Percentiles rank a stretch among this genome's conserved stretches.
Evolutionary conservation across 805 yeast species (phyloP).

Genomic region (Candida dajiaensis): DNA sequence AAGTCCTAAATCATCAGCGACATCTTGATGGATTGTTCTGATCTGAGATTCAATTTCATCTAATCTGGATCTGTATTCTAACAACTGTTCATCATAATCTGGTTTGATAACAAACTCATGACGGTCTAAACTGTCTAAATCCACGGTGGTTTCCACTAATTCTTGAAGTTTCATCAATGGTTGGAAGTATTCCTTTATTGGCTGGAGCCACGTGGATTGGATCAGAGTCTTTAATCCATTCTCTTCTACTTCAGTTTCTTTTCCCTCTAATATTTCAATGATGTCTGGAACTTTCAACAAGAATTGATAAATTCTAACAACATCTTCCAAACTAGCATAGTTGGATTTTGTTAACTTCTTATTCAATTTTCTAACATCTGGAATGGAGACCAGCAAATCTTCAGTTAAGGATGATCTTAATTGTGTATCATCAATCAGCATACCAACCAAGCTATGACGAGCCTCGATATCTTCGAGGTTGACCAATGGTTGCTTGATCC

Average conservation of each 20-base stretch:
- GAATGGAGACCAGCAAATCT: slow-evolving; percentile 64
- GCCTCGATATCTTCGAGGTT: slow-evolving; percentile 49
- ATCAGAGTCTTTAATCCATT: slow-evolving; percentile 33
- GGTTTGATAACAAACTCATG: slow-evolving; percentile 84
- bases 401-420: slow-evolving; percentile 60
- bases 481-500: slow-evolving; percentile 95
- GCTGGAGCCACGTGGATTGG: slow-evolving; percentile 48
- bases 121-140: slow-evolving; percentile 71
- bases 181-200: slow-evolving; percentile 41
- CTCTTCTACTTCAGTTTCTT: slow-evolving; percentile 30
- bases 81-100: slow-evolving; percentile 78
- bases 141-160: slow-evolving; percentile 88
- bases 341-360: slow-evolving; percentile 51
- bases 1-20: slow-evolving; percentile 69
- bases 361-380: slow-evolving; percentile 73
- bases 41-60: slow-evolving; percentile 51
- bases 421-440: slow-evolving; percentile 62
- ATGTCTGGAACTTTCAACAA: slow-evolving; percentile 66
- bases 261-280: slow-evolving; percentile 42
- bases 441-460: slow-evolving; percentile 73
- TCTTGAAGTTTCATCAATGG: slow-evolving; percentile 69
- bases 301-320: slow-evolving; percentile 81
- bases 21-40: slow-evolving; percentile 50
- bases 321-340: slow-evolving; percentile 74
- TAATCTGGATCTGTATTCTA: slow-evolving; percentile 51